Evolutionary conservation across 805 yeast species (phyloP).

Genomic region (Schwanniomyces vanrijiae): DNA sequence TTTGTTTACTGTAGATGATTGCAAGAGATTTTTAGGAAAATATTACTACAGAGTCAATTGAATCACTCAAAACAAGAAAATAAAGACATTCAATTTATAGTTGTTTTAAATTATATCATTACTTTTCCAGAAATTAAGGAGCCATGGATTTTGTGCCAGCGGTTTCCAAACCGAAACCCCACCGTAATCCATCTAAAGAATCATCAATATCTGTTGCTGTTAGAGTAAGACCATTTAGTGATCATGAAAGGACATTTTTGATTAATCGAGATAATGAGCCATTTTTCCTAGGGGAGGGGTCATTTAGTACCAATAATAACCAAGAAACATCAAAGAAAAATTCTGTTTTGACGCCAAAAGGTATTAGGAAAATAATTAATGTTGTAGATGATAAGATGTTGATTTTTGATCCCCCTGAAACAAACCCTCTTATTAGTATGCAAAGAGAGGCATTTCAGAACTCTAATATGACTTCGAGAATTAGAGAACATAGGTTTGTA

Average conservation of each 20-base stretch:
- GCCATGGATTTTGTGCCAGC: constrained; percentile 1
- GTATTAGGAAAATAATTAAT: constrained; percentile 67
- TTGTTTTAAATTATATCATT: background rate
- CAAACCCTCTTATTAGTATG: constrained; percentile 57
- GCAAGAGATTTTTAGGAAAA: background rate
- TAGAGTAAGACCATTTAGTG: constrained; percentile 81
- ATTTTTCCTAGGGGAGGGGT: constrained; percentile 56
- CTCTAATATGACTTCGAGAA: constrained; percentile 41
- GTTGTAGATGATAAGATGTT: constrained; percentile 86
- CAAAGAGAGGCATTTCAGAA: constrained; percentile 45
- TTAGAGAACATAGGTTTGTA: constrained; percentile 74
- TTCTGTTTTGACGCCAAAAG: constrained; percentile 36
- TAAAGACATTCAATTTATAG: background rate
- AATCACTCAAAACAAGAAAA: background rate
- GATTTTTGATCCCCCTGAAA: constrained; percentile 81
- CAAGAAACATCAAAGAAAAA: constrained; percentile 13
- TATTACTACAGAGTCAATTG: background rate
- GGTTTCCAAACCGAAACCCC: background rate
- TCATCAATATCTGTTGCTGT: constrained; percentile 77
- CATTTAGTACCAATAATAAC: constrained; percentile 24
- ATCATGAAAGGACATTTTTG: constrained; percentile 50
- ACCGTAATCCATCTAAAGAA: constrained; percentile 18
- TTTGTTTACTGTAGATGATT: background rate
- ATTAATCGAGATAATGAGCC: constrained; percentile 38
- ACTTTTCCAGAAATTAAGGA: background rate